Evolutionary conservation across 1,284 basidiomycete species (phyloP).

Genomic region (Papiliotrema flavescens): DNA sequence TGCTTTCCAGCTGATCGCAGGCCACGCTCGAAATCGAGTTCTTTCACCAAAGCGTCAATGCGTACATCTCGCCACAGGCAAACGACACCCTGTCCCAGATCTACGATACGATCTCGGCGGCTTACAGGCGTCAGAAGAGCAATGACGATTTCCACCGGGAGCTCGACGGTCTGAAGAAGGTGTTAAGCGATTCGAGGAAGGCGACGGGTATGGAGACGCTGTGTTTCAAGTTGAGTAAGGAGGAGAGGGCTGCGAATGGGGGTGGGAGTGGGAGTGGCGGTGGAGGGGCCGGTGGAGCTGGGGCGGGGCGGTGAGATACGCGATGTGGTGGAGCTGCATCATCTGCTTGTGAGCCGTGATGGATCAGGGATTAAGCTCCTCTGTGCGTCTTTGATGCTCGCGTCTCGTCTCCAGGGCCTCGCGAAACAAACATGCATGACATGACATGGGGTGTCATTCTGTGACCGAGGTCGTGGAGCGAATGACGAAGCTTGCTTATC

Average conservation of each 20-base stretch:
- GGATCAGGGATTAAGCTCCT: no score
- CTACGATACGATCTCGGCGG: constrained; percentile 90
- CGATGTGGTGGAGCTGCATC: no score
- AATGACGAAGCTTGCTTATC: no score
- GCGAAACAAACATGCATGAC: no score
- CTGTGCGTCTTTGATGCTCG: no score
- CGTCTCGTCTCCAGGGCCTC: no score
- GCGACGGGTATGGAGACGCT: constrained; percentile 93
- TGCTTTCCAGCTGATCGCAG: constrained; percentile 48
- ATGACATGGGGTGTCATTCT: no score
- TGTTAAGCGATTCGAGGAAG: constrained; percentile 76
- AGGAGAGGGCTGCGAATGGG: not conserved
- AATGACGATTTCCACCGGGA: constrained; percentile 75
- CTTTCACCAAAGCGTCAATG: constrained; percentile 88
- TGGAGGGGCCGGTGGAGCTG: no score
- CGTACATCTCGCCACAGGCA: constrained; percentile 77
- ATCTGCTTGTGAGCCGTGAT: not conserved
- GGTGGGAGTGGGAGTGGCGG: not conserved
- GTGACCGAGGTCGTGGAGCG: no score
- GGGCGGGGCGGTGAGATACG: not conserved
- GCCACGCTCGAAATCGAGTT: constrained; percentile 99
- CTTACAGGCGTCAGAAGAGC: constrained; percentile 65
- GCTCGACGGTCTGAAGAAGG: constrained; percentile 86
- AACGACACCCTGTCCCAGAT: constrained; percentile 80
- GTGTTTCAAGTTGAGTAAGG: constrained; percentile 54